Base-by-base conservation (phyloP, 345 rosid species). In the Physaria fendleri region DNA sequence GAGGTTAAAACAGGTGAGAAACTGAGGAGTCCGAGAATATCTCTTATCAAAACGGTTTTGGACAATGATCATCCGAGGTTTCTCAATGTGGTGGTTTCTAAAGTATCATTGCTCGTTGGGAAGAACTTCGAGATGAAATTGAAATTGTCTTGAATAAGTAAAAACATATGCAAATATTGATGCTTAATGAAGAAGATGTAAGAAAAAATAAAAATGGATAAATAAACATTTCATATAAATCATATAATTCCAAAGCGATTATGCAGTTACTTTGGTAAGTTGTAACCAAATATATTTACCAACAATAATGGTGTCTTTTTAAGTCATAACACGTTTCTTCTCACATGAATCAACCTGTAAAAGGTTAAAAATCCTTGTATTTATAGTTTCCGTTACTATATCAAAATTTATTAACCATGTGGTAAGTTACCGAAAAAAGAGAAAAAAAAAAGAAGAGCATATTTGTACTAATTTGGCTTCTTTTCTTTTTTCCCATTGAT, bases 51-150 rank as follows among this genome's bases (percentile, higher is more conserved):
- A 56, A 40, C 70, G 13, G 53, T 49, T 17, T 14, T 53, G 17
- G 60, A 59, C 23, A 48, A 47, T 4, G 59, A 30, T 37, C 43
- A 42, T 44, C 53, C 43, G 4, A 34, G 64, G 52, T 79, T 77
- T 60, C 50, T 53, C 22, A 62, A 18, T 5, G 65, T 74, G 41
- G 82, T 77, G 54, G 71, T 71, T 6, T 20, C 70, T 49, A 27
- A 27, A 42, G 52, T 83, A 15, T 50, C 74, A 0, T 20, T 76
- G 35, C 77, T 28, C 1, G 9, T 78, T 20, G 85, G 82, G 27
- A 27, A 75, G 57, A 74, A 73, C 50, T 83, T 86, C 55, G 52
- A 72, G 55, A 65, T 81, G 65, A 61, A 69, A 38, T 40, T 80
- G 35, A 75, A 59, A 29, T 24, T 64, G 32, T 42, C 13, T 33